phyloP scores from a whole-genome alignment of 495 filamentous ascomycete species.

The Podospora australis region DNA sequence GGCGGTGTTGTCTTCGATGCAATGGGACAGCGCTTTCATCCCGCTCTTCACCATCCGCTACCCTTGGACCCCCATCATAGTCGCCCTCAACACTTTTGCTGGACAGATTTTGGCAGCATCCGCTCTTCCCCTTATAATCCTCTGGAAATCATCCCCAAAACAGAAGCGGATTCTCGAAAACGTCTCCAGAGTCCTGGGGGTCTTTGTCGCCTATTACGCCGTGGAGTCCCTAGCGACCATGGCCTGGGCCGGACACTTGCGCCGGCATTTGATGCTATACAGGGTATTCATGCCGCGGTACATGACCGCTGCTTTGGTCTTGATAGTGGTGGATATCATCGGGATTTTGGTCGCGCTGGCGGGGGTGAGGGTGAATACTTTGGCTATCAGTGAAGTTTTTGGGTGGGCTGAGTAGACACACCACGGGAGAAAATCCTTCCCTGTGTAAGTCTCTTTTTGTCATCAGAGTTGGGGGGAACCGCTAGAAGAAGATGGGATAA shows the following conservation, averaged over 20 bases:
- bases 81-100: slow-evolving; percentile 81
- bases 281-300: slow-evolving; percentile 90
- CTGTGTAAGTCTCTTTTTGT: too few species aligned
- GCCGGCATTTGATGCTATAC: slow-evolving; percentile 93
- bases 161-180: slow-evolving; percentile 57
- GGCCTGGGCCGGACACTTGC: slow-evolving; percentile 77
- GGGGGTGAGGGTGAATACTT: slow-evolving; percentile 63
- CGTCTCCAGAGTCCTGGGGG: slow-evolving; percentile 61
- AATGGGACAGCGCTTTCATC: slow-evolving; percentile 97
- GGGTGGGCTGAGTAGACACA: slow-evolving; percentile 55
- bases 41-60: slow-evolving; percentile 76
- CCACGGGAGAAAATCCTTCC: too few species aligned
- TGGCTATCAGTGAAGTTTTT: slow-evolving; percentile 83
- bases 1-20: slow-evolving; percentile 77
- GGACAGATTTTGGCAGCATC: slow-evolving; percentile 76
- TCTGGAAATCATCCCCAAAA: slow-evolving; percentile 74
- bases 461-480: too few species aligned
- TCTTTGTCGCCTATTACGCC: slow-evolving; percentile 73
- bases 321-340: slow-evolving; percentile 73
- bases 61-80: slow-evolving; percentile 78
- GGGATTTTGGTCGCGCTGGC: slow-evolving; percentile 58
- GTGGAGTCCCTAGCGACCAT: slow-evolving; percentile 76
- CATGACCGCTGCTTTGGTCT: slow-evolving; percentile 69
- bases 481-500: too few species aligned
- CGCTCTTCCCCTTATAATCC: slow-evolving; percentile 68